Conservation (phyloP, 768 basidiomycete genomes). For the Xerocomellus intermedius region DNA sequence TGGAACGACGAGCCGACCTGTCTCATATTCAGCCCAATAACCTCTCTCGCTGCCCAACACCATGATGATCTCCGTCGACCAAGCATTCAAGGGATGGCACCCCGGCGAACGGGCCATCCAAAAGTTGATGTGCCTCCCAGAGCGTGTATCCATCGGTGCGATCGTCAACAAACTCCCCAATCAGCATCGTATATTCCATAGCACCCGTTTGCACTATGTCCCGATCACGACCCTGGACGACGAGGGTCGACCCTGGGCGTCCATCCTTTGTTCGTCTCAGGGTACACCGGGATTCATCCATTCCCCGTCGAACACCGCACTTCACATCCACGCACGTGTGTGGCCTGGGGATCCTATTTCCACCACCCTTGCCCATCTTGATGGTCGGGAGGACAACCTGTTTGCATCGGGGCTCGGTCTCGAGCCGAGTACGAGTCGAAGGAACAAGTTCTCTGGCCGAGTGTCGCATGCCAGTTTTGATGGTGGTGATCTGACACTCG, state of each 20-base stretch:
- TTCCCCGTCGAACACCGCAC: constrained; percentile 22
- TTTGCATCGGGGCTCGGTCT: constrained; percentile 60
- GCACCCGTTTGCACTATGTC: constrained; percentile 29
- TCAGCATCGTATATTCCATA: constrained; percentile 34
- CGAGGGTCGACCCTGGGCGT: constrained; percentile 34
- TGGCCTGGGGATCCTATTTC: constrained; percentile 54
- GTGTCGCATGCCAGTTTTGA: constrained; percentile 34
- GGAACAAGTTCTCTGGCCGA: constrained; percentile 62
- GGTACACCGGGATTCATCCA: constrained; percentile 30
- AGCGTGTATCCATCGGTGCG: constrained; percentile 22
- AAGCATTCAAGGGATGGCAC: constrained; percentile 44
- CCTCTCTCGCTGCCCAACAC: background rate
- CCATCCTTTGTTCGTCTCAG: constrained; percentile 28
- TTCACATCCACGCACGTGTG: constrained; percentile 23
- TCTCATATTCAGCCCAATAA: background rate
- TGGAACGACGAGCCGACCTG: background rate
- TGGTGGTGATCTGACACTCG: constrained; percentile 34
- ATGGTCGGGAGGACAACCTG: constrained; percentile 16
- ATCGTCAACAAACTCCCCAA: constrained; percentile 28
- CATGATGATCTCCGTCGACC: constrained; percentile 9
- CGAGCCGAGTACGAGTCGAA: constrained; percentile 52
- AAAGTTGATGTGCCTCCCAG: constrained; percentile 22
- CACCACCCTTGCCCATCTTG: constrained; percentile 30
- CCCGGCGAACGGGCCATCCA: constrained; percentile 32
- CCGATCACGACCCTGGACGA: constrained; percentile 33